Base-by-base conservation (phyloP, 1,284 basidiomycete genomes). In the Apiotrichum siamense region DNA sequence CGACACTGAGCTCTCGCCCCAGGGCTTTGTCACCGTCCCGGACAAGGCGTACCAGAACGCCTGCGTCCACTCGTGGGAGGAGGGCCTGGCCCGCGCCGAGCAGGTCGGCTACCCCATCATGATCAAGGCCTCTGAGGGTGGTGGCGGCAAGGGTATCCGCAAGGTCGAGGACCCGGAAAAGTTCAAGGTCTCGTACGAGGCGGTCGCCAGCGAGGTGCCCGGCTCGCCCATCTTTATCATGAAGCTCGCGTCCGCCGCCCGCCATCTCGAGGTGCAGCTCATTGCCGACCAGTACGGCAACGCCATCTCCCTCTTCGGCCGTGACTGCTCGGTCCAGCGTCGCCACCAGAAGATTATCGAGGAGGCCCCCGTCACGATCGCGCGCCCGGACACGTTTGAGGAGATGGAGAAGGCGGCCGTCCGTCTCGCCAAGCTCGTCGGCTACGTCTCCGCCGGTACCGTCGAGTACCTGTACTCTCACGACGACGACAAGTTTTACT, bases 261-360 rank as follows among this genome's bases (percentile, higher is more conserved):
- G 96, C 59, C 96, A 99, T 76, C 79, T 99, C 62, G 96, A 99
- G 76, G 96, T 98, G 24, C 96, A 99, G 76, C 83, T 99, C 40
- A 83, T 99, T 39, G 96, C 96, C 45, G 96, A 99, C 77, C 96
- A 98, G 75, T 99, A 98, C 74, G 96, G 96, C 55, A 97, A 97
- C 74, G 96, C 96, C 32, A 98, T 99, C 68, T 97, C 93, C 48
- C 81, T 99, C 50, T 99, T 98, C 67, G 96, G 96, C 65, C 93
- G 96, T 73, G 96, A 98, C 75, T 99, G 96, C 75, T 98, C 96
- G 50, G 96, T 99, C 44, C 96, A 99, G 77, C 88, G 96, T 65
- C 88, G 96, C 60, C 96, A 99, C 76, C 96, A 99, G 75, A 99
- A 99, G 80, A 99, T 99, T 64, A 99, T 99, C 55, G 96, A 99